Base-by-base conservation (phyloP, 306 rosid species). In the Trifolium pratense region DNA sequence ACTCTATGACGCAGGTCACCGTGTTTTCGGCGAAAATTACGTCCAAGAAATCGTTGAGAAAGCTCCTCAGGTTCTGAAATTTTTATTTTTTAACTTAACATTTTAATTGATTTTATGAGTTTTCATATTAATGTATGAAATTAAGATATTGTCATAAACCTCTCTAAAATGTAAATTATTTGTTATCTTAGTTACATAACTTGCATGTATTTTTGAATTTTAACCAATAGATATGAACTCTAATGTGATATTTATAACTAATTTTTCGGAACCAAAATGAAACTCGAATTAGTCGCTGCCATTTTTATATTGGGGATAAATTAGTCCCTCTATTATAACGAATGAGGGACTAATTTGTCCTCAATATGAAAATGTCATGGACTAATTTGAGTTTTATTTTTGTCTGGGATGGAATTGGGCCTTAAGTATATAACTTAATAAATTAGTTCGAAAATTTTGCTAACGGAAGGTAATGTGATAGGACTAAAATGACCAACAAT, bases 11-110 rank as follows among this genome's bases (percentile, higher is more conserved):
- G 88, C 87, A 6, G 88, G 90, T 15, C 96, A 92, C 68, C 89
- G 97, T 0, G 16, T 77, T 72, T 92, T 92, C 46, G 97, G 97
- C 32, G 97, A 92, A 59, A 92, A 89, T 37, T 89, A 92, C 84
- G 97, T 86, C 40, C 97, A 89, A 63, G 96, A 92, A 75, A 75
- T 92, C 48, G 25, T 89, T 52, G 93, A 92, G 0, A 92, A 92
- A 85, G 93, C 96, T 75, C 96, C 97, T 77, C 91, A 86, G 89
- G 97, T 89, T 6, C 42, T 21, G 21, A 16, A 37, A 23, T 8
- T 66, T 7, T 64, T 7, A 13, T 4, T 6, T 25, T 2, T 57
- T 12, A 6, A 5, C 16, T n/a, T 48, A 16, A 16, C 29, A 16
- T 59, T 59, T 3, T 2, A 20, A 23, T 5, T n/a, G 2, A 43